Evolutionary conservation across 306 rosid species (phyloP), one percentile per base, ranked within the genome.

Genomic region (Betula pendula): DNA sequence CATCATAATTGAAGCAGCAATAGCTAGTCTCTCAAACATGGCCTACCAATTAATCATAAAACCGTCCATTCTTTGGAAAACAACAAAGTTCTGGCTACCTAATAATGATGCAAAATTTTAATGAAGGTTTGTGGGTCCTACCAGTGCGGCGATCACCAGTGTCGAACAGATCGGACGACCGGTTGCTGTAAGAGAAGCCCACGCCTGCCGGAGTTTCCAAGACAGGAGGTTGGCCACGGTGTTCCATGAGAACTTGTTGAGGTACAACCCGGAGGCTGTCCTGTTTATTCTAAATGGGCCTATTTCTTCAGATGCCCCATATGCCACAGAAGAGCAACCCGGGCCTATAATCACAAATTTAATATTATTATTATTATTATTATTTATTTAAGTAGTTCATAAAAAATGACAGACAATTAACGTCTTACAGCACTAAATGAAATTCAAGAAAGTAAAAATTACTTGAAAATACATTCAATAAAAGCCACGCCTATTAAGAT

Each of bases 321-420:
- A 95, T 29, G 98, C 98, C 84, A 95, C 96, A 13, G 98, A 95
- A 16, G 98, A 95, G 85, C 98, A 95, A 69, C 98, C 98, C 4
- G 98, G 98, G 56, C 98, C 98, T 94, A 49, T 29, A 29, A 2
- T 19, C 38, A 56, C 33, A 56, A 55, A n/a, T 15, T 49, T 49
- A 49, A 49, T n/a, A n/a, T n/a, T n/a, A n/a, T n/a, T n/a, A n/a
- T n/a, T n/a, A n/a, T n/a, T n/a, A n/a, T n/a, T n/a, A n/a, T n/a
- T n/a, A n/a, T n/a, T n/a, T n/a, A n/a, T n/a, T n/a, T n/a, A n/a
- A n/a, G n/a, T n/a, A n/a, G n/a, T n/a, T n/a, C n/a, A n/a, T n/a
- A n/a, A n/a, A n/a, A n/a, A n/a, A n/a, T n/a, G n/a, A n/a, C n/a
- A n/a, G n/a, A n/a, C n/a, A n/a, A n/a, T n/a, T n/a, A n/a, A n/a